These are phyloP conservation scores for Arachis stenosperma DNA, from an alignment of 306 rosid species.

Conservation along the genomic window DNA sequence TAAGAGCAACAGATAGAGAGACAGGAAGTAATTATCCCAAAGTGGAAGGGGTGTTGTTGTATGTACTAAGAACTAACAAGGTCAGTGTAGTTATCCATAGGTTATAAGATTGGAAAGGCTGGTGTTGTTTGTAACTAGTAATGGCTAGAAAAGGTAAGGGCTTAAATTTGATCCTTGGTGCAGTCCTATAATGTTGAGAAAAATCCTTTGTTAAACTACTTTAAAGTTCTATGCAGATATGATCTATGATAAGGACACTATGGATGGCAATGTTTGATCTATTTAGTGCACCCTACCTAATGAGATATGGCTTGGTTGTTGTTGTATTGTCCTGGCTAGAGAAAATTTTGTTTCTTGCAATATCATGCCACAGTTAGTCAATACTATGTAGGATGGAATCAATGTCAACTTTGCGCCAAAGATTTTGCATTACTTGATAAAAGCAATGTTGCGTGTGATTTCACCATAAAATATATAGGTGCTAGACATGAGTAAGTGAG, in stretches of 20 bases:
- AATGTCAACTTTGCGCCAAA: conserved; percentile 5
- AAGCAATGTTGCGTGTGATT: conserved; percentile 14
- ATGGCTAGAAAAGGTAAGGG: not conserved
- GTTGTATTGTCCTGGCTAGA: too few species aligned
- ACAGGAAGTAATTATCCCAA: not conserved
- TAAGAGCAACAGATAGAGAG: conserved; percentile 5
- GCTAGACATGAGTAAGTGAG: not conserved
- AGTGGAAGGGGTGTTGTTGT: not conserved
- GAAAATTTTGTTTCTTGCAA: too few species aligned
- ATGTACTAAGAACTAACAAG: not conserved
- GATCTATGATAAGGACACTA: too few species aligned
- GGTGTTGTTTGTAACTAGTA: conserved; percentile 1
- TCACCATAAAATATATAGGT: not conserved
- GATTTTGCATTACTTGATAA: conserved; percentile 7
- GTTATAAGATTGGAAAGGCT: conserved; percentile 1
- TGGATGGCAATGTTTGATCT: too few species aligned
- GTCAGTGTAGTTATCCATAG: not conserved
- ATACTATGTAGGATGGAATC: not conserved
- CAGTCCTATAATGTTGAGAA: too few species aligned
- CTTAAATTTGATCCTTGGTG: too few species aligned
- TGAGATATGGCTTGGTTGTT: too few species aligned
- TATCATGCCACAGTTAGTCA: too few species aligned
- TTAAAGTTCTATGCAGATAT: too few species aligned
- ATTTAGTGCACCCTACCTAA: too few species aligned
- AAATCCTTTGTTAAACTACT: too few species aligned